Evolutionary conservation across 2,329 filamentous ascomycete species (phyloP), one percentile per base, ranked within the genome.

Genomic region (Pleurostoma richardsiae): DNA sequence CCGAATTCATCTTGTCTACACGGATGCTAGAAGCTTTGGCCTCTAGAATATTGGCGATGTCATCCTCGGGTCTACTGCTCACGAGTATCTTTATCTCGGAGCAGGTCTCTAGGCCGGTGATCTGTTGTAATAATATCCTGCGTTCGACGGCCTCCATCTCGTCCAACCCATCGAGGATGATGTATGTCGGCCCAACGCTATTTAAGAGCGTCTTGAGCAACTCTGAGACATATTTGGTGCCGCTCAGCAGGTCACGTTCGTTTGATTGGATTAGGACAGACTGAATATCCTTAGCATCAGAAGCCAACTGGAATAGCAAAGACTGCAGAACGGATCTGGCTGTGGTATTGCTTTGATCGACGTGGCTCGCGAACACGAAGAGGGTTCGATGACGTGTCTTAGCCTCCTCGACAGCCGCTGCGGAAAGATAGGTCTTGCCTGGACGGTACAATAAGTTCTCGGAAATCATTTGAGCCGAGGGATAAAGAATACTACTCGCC

Each of bases 91-190:
- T 54, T 8, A 44, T n/a, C 31, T 55, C 44, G 31, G 47, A n/a
- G 39, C 48, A 54, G 11, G 33, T 30, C 29, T 54, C 39, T 10
- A 52, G 30, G 6, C 45, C 42, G 5, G 52, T 30, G 31, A 58
- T 39, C 47, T 47, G 19, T 5, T 40, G 19, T 7, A 56, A 10
- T 10, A 58, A 40, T 30, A 36, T 47, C 10, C 45, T 29, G n/a
- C 56, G 47, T 40, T 56, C 49, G 10, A 45, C 30, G 30, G 44
- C 46, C 4, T 51, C 51, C 4, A 61, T 59, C 49, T 64, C 61
- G 45, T 64, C 60, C 7, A 63, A 33, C 3, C 62, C 61, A 48
- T 64, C 61, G 11, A 64, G 29, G 30, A 61, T 47, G 11, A 63
- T 31, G 41, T 52, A 62, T 6, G 47, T 49, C 33, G 44, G 49